Evolutionary conservation across 768 basidiomycete species (phyloP), one percentile per base, ranked within the genome.

Genomic region (Leucocoprinus birnbaumii): DNA sequence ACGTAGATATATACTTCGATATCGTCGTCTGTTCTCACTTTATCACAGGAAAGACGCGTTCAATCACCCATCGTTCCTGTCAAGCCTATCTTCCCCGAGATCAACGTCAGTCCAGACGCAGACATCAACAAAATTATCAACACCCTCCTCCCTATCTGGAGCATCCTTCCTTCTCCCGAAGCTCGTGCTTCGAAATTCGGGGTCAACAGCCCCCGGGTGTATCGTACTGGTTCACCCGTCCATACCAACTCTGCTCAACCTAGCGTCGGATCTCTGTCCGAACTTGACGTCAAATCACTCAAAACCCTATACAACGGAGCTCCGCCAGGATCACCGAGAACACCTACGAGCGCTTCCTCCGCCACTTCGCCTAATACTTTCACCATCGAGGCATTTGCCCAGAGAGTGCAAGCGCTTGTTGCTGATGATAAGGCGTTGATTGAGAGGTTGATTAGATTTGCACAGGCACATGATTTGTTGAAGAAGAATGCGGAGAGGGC

Each of bases 401-500:
- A 78, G 19, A 80, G 94, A 5, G 87, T 97, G 43, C 86, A 89
- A 62, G 86, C 89, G 2, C 76, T 97, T 54, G 77, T 97, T 50
- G 76, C 80, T 31, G 96, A 97, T 67, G 92, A 95, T 62, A 82
- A 85, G 22, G 78, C 88, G 18, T 71, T 98, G 57, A 91, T 94
- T 58, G 89, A 93, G 68, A 80, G 94, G 27, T 72, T 94, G 37
- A 74, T 92, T 48, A 83, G 91, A 22, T 89, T 93, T 61, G 94
- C 91, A 2, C 87, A 91, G 68, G 91, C 93, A 48, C 89, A 95
- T 56, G 94, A 96, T 60, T 65, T 95, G 59, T 78, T 96, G 58
- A 96, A 94, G 79, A 89, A 87, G 72, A 94, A 94, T 64, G 92
- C 93, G 18, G 92, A 93, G 64, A 78, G 92, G 47, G 94, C 92